These are phyloP conservation scores for Catharanthus roseus DNA, from an alignment of 257 asterid genomes.

Conservation along the genomic window DNA sequence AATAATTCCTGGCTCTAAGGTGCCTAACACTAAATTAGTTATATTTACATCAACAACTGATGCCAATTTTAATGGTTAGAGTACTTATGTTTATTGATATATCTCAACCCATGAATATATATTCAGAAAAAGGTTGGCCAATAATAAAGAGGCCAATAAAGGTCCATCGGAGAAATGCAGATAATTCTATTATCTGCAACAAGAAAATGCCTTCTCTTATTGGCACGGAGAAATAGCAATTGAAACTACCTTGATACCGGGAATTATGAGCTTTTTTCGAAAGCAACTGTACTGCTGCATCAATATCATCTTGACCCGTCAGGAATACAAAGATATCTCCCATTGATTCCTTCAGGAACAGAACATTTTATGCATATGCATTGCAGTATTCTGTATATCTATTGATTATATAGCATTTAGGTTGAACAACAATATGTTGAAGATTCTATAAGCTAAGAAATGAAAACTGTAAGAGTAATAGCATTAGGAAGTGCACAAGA, in stretches of 20 bases:
- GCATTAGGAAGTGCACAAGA: neutral
- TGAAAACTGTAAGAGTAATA: neutral
- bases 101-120: neutral
- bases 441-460: neutral
- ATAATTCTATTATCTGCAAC: neutral
- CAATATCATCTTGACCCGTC: constrained; percentile 98
- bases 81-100: neutral
- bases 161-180: neutral
- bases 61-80: neutral
- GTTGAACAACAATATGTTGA: neutral
- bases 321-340: constrained; percentile 94
- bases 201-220: neutral
- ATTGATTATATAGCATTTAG: neutral
- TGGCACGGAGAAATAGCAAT: neutral
- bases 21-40: neutral
- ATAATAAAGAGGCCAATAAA: too few relatives aligned
- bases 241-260: constrained; percentile 52
- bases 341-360: constrained; percentile 52
- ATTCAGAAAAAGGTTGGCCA: neutral
- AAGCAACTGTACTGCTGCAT: constrained; percentile 79
- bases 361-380: neutral
- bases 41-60: neutral
- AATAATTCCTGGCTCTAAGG: neutral
- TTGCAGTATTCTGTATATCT: neutral
- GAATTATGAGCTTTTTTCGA: constrained; percentile 61